Conservation (phyloP, 371 early-diverging fungal species). For the Mucor sp. region DNA sequence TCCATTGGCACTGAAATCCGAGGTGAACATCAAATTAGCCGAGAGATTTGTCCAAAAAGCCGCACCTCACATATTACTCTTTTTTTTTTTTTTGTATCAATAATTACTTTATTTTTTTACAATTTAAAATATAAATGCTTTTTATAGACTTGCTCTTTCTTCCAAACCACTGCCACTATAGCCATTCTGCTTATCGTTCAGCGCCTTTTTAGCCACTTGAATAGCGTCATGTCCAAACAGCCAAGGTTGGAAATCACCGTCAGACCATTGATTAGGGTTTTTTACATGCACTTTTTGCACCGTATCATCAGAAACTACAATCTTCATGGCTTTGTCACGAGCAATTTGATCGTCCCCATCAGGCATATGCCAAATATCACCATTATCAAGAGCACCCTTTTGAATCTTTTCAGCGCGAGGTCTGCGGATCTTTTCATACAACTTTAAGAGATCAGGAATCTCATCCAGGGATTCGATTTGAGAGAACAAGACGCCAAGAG, state of each 20-base stretch:
- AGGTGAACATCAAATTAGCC: no score
- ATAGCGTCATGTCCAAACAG: slow-evolving; percentile 34
- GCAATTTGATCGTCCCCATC: slow-evolving; percentile 27
- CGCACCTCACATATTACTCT: no score
- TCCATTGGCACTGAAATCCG: no score
- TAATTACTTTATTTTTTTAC: no score
- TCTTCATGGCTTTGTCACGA: slow-evolving; percentile 29
- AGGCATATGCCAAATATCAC: slow-evolving; percentile 35
- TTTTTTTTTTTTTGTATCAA: no score
- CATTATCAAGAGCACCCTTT: slow-evolving; percentile 29
- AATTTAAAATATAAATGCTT: no score
- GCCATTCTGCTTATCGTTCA: slow-evolving; percentile 5
- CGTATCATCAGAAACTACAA: background rate
- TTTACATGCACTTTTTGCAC: slow-evolving; percentile 3
- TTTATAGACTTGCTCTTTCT: background rate
- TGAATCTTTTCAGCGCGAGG: slow-evolving; percentile 31
- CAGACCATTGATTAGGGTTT: slow-evolving; percentile 34
- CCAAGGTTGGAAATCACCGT: slow-evolving; percentile 34
- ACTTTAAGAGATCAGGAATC: slow-evolving; percentile 15
- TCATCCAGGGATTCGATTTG: slow-evolving; percentile 21
- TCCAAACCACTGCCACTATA: background rate
- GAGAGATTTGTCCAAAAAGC: no score
- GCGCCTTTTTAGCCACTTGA: slow-evolving; percentile 15
- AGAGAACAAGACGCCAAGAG: slow-evolving; percentile 27
- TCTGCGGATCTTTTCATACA: slow-evolving; percentile 31